These are phyloP conservation scores for Diplodia corticola DNA, from an alignment of 2,329 filamentous ascomycete genomes.

Conservation along the genomic window DNA sequence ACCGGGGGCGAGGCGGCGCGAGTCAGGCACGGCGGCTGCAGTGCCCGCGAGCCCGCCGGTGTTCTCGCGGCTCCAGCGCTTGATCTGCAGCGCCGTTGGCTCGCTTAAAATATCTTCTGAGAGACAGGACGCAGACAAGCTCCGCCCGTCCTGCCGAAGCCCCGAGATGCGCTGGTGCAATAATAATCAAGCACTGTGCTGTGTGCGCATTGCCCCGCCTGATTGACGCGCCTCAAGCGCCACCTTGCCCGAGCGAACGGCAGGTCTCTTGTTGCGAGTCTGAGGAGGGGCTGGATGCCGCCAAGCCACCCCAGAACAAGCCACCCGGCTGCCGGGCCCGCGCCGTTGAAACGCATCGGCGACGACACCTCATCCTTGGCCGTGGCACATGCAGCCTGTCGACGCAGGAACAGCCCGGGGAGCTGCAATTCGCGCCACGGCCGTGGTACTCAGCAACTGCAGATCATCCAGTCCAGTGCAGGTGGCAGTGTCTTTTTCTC, in stretches of 20 bases:
- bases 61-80: no score
- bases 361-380: not conserved
- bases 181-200: no score
- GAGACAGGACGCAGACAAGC: not conserved
- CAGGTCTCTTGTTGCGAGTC: not conserved
- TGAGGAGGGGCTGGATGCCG: no score
- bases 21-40: not conserved
- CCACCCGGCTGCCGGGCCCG: slow-evolving; percentile 1
- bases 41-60: no score
- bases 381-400: not conserved
- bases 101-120: not conserved
- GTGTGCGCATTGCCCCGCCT: no score
- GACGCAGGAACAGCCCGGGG: not conserved
- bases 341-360: slow-evolving; percentile 6
- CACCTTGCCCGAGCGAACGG: slow-evolving; percentile 4
- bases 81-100: not conserved
- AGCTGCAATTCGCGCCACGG: not conserved
- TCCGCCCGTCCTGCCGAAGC: not conserved
- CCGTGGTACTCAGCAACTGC: not conserved
- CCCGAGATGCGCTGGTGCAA: not conserved
- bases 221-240: not conserved
- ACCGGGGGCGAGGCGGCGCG: not conserved
- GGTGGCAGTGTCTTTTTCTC: no score
- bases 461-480: not conserved
- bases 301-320: not conserved